Evolutionary conservation across 208 protist species (phyloP), one percentile per base, ranked within the genome.

Genomic region (Wallacemonas sp.): DNA sequence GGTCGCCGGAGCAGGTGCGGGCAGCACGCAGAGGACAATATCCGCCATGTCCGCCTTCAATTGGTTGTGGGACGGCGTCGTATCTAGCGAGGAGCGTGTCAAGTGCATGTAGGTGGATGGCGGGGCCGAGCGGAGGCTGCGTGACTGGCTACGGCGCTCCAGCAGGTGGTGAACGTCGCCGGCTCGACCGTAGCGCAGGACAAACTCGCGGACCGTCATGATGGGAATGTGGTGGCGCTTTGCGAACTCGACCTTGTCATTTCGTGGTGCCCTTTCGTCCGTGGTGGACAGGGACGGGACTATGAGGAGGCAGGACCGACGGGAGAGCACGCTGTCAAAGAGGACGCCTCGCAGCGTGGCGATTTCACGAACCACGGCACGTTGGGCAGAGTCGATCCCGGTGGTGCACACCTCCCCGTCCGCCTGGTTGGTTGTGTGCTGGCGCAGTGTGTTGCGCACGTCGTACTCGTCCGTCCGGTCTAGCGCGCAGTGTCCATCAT

Each of bases 391-490:
- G 32, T 45, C 45, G 22, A 92, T 38, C 20, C 71, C 69, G 18
- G 82, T 83, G 8, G 75, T 76, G 66, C 86, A 89, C 3, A 92
- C 63, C 31, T 79, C 72, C 48, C 72, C 32, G 31, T 71, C 8
- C 74, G 74, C 3, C 65, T 33, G 11, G 16, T 42, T 12, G 5
- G 31, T 23, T 42, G 52, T 25, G 18, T 41, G 39, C 3, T n/a
- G 25, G 10, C n/a, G 39, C 26, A 91, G 49, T 14, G 66, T 66
- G 18, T 72, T 44, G 23, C 69, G 57, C 16, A 86, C 62, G 29
- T 85, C 76, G 55, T 71, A 91, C 25, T 72, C 57, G 54, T 42
- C 46, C 8, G 70, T 26, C 14, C 31, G 28, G 2, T 69, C 65
- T 39, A 79, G 57, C n/a, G 66, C 62, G 46, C 85, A 87, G 42